A percentile compares a stretch with the other conserved stretches of the same genome.
phyloP scores from a whole-genome alignment of 1,284 basidiomycete genomes.

The Cerioporus squamosus region DNA sequence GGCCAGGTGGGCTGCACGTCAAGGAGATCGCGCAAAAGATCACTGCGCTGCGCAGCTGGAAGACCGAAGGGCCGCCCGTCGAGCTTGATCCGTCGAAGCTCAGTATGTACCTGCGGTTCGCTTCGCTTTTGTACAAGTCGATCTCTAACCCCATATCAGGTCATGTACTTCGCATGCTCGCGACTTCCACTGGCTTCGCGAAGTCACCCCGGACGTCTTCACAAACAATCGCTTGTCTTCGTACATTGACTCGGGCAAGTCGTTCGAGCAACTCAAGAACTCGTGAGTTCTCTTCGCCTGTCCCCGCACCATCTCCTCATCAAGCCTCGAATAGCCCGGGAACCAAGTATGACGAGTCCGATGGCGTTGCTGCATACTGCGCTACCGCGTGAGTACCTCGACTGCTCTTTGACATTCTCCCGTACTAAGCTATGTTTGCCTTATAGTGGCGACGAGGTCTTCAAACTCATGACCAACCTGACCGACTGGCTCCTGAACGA shows the following conservation, averaged over 20 bases:
- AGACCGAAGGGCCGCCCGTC: not conserved
- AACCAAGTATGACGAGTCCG: constrained; percentile 16
- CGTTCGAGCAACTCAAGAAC: constrained; percentile 34
- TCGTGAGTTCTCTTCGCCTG: constrained; percentile 27
- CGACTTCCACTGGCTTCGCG: constrained; percentile 69
- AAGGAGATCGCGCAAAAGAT: constrained; percentile 47
- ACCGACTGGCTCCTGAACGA: constrained; percentile 17
- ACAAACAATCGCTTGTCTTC: constrained; percentile 67
- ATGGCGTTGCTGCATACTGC: constrained; percentile 14
- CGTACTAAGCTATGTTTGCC: not conserved
- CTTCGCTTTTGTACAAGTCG: not conserved
- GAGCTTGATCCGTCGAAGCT: constrained; percentile 12
- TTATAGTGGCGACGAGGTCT: constrained; percentile 13
- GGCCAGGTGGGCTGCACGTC: constrained; percentile 60
- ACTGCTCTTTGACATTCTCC: not conserved
- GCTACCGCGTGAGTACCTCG: constrained; percentile 3
- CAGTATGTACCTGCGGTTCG: not conserved
- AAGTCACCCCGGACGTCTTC: constrained; percentile 68
- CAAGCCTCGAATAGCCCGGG: not conserved
- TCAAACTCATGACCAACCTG: constrained; percentile 14
- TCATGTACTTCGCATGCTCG: constrained; percentile 68
- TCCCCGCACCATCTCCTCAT: not conserved
- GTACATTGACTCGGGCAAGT: constrained; percentile 66
- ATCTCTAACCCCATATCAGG: not conserved
- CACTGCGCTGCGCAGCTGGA: constrained; percentile 10